Evolutionary conservation across 257 asterid genomes (phyloP), one percentile per base, ranked within the genome.

Genomic region (Cordia subcordata): DNA sequence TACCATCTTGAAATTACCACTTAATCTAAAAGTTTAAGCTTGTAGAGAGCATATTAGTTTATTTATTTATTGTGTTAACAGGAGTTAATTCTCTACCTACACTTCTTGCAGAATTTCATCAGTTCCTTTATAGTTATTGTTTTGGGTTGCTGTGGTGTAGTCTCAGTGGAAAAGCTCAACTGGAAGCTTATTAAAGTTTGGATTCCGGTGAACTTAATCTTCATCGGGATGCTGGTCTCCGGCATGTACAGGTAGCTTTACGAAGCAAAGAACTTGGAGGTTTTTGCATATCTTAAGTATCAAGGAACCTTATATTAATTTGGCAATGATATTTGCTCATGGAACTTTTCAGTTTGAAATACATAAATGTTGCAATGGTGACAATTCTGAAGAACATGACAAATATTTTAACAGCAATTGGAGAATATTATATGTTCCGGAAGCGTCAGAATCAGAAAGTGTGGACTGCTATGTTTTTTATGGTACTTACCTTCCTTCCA

Each of bases 331-430:
- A 55, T 67, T 61, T 57, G 38, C 70, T 65, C 54, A 67, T 68
- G 69, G 53, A 60, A 56, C 60, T 64, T 68, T 79, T 58, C 84
- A 79, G 84, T 66, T 55, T 79, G 79, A 79, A 75, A 63, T 52
- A 72, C 79, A 75, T 72, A 72, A 79, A 79, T 75, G 68, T 79
- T 68, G 81, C 84, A 51, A 79, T 79, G 84, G 84, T 79, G 77
- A 79, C 84, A 17, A 69, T 79, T 68, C 69, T 79, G 79, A 79
- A 79, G 84, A 79, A 79, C 42, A 40, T 72, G 74, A 79, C 84
- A 63, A 79, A 79, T 66, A 79, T 79, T 66, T 72, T 79, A 66
- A 79, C 84, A 32, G 84, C 84, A 11, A 37, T 60, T 51, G 84
- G 84, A 58, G 81, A 79, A 55, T 66, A 58, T 51, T 79, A 75